Evolutionary conservation across 2,329 filamentous ascomycete genomes (phyloP).

Genomic region (Trichophyton simii): DNA sequence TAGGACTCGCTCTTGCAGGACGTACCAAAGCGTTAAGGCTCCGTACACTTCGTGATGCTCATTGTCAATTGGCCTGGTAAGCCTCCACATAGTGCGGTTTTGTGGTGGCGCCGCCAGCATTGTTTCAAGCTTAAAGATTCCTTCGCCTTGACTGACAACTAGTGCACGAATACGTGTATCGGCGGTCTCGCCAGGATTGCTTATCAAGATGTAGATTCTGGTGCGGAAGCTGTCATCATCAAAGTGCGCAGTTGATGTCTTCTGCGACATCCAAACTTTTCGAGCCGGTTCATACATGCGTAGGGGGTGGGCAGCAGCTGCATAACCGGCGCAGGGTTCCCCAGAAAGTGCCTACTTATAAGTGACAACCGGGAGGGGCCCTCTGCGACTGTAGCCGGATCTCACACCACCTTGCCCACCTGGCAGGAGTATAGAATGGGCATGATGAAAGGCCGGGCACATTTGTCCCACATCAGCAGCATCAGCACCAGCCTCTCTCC

Average conservation of each 20-base stretch:
- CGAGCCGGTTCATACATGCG: not conserved
- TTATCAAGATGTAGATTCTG: not conserved
- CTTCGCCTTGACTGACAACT: not conserved
- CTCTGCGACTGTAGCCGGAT: conserved; percentile 1
- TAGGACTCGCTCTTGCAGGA: not conserved
- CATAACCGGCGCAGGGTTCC: not conserved
- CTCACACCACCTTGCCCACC: not conserved
- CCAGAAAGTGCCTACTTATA: not conserved
- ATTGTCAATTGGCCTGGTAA: not conserved
- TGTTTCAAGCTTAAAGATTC: not conserved
- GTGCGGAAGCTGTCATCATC: too few relatives aligned
- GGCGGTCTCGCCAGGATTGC: not conserved
- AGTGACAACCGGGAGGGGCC: not conserved
- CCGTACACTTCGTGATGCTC: not conserved
- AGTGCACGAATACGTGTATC: not conserved
- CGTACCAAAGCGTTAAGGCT: not conserved
- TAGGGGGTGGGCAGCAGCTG: not conserved
- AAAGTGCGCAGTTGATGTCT: too few relatives aligned
- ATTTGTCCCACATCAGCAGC: not conserved
- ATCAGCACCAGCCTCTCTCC: not conserved
- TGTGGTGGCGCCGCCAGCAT: not conserved
- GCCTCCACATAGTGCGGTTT: not conserved
- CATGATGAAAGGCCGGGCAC: not conserved
- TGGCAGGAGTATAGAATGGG: not conserved
- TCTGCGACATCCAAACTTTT: too few relatives aligned